Evolutionary conservation across 768 basidiomycete species (phyloP), one percentile per base, ranked within the genome.

Genomic region (Daedalea quercina): DNA sequence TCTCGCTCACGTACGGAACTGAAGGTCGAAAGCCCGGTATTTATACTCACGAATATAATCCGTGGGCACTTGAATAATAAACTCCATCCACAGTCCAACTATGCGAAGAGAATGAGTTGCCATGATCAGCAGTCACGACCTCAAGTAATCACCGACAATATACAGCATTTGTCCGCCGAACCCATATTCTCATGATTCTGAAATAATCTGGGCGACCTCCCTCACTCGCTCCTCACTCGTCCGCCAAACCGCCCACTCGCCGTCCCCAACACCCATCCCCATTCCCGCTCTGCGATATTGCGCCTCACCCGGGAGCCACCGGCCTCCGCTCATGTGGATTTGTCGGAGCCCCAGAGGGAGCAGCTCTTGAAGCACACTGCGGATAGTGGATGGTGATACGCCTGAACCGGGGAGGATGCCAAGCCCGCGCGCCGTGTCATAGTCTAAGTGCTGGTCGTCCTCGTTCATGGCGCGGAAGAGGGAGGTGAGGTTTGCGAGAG

Each of bases 351-450:
- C 85, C 23, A 75, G 67, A 0, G 81, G 78, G 22, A 81, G 59
- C 34, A 90, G 70, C 19, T 67, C 58, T 20, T 73, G 60, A 47
- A 88, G 69, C 31, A 92, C 44, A 11, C 57, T 48, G 1, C 69
- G 63, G n/a, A 84, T 68, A 1, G 79, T 88, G 9, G 70, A 60
- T 7, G 73, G 63, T 57, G 85, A 88, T 51, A 92, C 80, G 1
- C 90, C 89, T 11, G 87, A 85, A 3, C 90, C 90, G 2, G 87
- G 84, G 56, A 91, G 77, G 46, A 93, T 76, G 9, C 25, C 52
- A 15, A 49, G 47, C 24, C 28, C 24, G 50, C 50, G 28, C 31
- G 13, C 24, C 23, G 28, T 20, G 55, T 54, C 44, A 90, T 74
- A 3, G 35, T 50, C n/a, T 52, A 53, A 44, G 54, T 55, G 34